Base-by-base conservation (phyloP, 1,284 basidiomycete genomes). In the Amylostereum chailletii region DNA sequence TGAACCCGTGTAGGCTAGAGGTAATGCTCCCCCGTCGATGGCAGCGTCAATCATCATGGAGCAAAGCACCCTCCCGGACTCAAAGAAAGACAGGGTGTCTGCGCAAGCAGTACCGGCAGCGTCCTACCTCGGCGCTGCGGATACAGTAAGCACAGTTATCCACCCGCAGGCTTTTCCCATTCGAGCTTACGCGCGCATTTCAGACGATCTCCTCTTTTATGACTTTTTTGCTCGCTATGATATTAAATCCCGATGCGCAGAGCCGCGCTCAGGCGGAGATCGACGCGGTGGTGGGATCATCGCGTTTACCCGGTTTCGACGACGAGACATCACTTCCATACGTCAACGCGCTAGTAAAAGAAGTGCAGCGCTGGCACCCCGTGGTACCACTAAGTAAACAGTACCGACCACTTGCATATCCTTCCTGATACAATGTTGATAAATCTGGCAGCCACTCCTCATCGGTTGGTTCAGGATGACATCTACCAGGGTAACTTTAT, bases 401-500 rank as follows among this genome's bases (percentile, higher is more conserved):
- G 11, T n/a, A 5, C 29, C 5, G 29, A 6, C 36, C 5, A 19
- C 39, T n/a, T 40, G 39, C 39, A 7, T n/a, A 27, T 5, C 11
- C 5, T 5, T n/a, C n/a, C 6, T 7, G 39, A 11, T 40, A 27
- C n/a, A 6, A 5, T 40, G 5, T n/a, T 40, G 6, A 6, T n/a
- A 5, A 40, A 27, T n/a, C 39, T 19, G 19, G 19, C 19, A 56
- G 55, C 49, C 3, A 45, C 56, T 42, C 55, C 55, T 3, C 55
- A 56, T 38, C 42, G 49, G 2, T 42, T 57, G 2, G 32, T 34
- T 2, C 27, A 31, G 3, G 50, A 57, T 30, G 55, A 57, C 38
- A 44, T 57, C 8, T 57, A 57, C 34, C 50, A 53, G 30, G 55
- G 55, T 10, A 47, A 56, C 34, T 46, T 51, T 50, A 48, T 57